Evolutionary conservation across 805 yeast genomes (phyloP).

Genomic region (Kurtzmaniella fragi): DNA sequence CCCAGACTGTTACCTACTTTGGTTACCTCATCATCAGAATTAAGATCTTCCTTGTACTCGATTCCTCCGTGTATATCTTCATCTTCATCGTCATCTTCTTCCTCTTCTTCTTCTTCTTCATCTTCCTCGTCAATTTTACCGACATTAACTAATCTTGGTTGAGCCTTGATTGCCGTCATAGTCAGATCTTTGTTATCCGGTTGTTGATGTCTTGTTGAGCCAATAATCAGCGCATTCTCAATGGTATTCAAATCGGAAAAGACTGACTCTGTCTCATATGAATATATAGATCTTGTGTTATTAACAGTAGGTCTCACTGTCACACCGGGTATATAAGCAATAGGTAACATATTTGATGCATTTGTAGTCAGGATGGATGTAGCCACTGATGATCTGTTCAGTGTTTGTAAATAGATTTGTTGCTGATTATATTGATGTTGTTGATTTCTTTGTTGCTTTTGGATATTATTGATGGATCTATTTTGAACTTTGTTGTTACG

Average conservation of each 20-base stretch:
- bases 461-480: constrained; percentile 10
- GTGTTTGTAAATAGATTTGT: constrained; percentile 12
- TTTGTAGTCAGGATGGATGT: constrained; percentile 63
- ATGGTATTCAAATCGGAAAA: constrained; percentile 41
- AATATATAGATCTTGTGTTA: constrained; percentile 40
- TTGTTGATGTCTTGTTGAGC: constrained; percentile 11
- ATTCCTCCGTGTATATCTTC: constrained; percentile 9
- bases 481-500: constrained; percentile 7
- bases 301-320: constrained; percentile 52
- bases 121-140: constrained; percentile 42
- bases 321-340: constrained; percentile 93
- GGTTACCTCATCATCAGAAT: not conserved
- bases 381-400: constrained; percentile 40
- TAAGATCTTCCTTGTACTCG: not conserved
- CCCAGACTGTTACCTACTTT: not conserved
- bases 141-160: constrained; percentile 63
- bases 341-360: constrained; percentile 84
- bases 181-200: constrained; percentile 34
- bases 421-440: constrained; percentile 1
- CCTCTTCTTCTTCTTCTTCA: constrained; percentile 26
- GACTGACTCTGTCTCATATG: constrained; percentile 37
- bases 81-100: constrained; percentile 18
- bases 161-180: constrained; percentile 73
- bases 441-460: constrained; percentile 7
- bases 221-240: constrained; percentile 43